These are phyloP conservation scores for Brassica cretica DNA, from an alignment of 345 rosid species.

Conservation along the genomic window DNA sequence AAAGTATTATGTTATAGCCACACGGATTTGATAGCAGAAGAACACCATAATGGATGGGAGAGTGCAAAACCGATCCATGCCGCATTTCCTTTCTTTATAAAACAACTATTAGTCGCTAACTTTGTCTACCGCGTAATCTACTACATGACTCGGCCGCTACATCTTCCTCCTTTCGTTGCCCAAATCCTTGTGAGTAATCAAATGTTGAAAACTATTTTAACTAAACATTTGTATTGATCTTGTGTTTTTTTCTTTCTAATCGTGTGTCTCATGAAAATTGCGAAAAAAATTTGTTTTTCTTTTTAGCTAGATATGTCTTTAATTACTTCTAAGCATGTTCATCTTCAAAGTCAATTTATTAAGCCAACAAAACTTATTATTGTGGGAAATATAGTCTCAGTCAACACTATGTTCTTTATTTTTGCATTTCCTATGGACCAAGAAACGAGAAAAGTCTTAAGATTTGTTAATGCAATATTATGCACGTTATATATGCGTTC, in stretches of 20 bases:
- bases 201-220: neutral
- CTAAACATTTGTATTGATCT: neutral
- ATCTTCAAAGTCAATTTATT: neutral
- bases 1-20: slow-evolving; percentile 22
- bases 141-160: slow-evolving; percentile 18
- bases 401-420: neutral
- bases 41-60: slow-evolving; percentile 7
- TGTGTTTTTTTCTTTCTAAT: neutral
- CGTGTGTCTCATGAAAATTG: neutral
- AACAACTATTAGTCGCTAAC: slow-evolving; percentile 29
- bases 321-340: neutral
- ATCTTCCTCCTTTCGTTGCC: slow-evolving; percentile 40
- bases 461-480: neutral
- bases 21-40: neutral
- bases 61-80: neutral
- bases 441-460: neutral
- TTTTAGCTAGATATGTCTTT: too few relatives aligned
- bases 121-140: slow-evolving; percentile 18
- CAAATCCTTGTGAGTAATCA: slow-evolving; percentile 37
- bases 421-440: neutral
- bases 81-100: slow-evolving; percentile 20
- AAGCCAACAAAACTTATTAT: neutral
- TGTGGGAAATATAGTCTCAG: neutral
- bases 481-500: neutral
- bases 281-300: neutral